phyloP scores from a whole-genome alignment of 257 asterid genomes.

The Coffea eugenioides region DNA sequence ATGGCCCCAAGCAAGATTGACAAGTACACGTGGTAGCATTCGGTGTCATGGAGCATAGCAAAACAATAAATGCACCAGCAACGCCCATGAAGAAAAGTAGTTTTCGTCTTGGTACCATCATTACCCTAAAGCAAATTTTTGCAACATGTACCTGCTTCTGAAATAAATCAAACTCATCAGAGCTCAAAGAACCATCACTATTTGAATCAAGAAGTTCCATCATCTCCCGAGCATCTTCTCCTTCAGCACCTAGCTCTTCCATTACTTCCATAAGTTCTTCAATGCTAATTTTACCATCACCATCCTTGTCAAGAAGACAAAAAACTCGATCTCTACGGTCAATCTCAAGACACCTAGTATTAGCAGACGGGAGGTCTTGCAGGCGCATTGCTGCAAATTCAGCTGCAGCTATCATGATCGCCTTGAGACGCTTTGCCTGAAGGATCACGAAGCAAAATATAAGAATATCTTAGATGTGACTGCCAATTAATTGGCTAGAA shows the following conservation, averaged over 20 bases:
- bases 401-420: constrained; percentile 96
- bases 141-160: constrained; percentile 64
- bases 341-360: constrained; percentile 45
- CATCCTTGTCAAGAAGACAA: constrained; percentile 87
- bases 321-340: constrained; percentile 62
- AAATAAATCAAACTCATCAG: constrained; percentile 80
- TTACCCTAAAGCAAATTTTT: background rate
- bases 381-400: constrained; percentile 89
- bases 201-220: constrained; percentile 88
- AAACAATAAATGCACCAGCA: background rate
- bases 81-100: background rate
- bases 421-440: constrained; percentile 90
- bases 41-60: background rate
- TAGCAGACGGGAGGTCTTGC: constrained; percentile 65
- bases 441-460: constrained; percentile 6
- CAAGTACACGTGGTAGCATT: background rate
- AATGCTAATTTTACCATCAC: constrained; percentile 90
- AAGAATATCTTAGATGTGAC: background rate
- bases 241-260: constrained; percentile 94
- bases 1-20: background rate
- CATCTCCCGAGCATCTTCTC: constrained; percentile 96
- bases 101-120: background rate
- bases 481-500: background rate
- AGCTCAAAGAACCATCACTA: constrained; percentile 86
- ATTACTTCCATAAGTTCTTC: constrained; percentile 95